A percentile compares a stretch with the other conserved stretches of the same genome.
Evolutionary conservation across 371 early-diverging fungal genomes (phyloP).

Genomic region (Rhizopus arrhizus): DNA sequence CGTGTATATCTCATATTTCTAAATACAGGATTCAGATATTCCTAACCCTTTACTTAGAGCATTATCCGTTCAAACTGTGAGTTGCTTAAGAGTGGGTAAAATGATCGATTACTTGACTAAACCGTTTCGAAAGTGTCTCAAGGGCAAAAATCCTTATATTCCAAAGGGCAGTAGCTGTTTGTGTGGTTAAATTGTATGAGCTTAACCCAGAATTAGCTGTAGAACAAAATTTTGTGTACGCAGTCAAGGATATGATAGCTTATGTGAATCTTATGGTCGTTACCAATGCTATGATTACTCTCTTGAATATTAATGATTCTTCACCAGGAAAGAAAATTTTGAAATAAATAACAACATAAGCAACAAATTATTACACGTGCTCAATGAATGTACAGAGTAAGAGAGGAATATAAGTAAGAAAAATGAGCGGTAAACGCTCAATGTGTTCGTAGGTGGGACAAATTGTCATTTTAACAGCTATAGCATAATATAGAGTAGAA

Average conservation of each 20-base stretch:
- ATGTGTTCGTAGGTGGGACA: too few species aligned
- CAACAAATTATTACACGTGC: constrained; percentile 88
- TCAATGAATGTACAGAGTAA: constrained; percentile 96
- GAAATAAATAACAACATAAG: constrained; percentile 78
- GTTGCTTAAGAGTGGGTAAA: constrained; percentile 93
- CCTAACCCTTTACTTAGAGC: constrained; percentile 93
- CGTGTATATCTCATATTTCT: not conserved
- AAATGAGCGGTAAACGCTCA: too few species aligned
- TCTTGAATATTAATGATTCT: constrained; percentile 90
- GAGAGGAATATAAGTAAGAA: too few species aligned
- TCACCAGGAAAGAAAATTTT: constrained; percentile 78
- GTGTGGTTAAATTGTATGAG: constrained; percentile 85
- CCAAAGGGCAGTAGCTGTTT: constrained; percentile 27
- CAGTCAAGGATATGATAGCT: constrained; percentile 84
- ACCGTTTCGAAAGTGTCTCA: constrained; percentile 84
- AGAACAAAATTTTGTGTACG: constrained; percentile 85
- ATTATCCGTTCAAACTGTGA: constrained; percentile 95
- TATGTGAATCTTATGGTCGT: constrained; percentile 95
- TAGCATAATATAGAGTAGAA: constrained; percentile 73
- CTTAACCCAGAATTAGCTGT: constrained; percentile 72
- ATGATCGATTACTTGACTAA: constrained; percentile 85
- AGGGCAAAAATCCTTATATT: constrained; percentile 34
- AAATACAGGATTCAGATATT: constrained; percentile 89
- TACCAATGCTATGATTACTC: constrained; percentile 93
- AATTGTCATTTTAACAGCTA: constrained; percentile 87